A percentile compares a stretch with the other conserved stretches of the same genome.
phyloP scores from a whole-genome alignment of 2,329 filamentous ascomycete genomes.

The Myriosclerotinia curreyana region DNA sequence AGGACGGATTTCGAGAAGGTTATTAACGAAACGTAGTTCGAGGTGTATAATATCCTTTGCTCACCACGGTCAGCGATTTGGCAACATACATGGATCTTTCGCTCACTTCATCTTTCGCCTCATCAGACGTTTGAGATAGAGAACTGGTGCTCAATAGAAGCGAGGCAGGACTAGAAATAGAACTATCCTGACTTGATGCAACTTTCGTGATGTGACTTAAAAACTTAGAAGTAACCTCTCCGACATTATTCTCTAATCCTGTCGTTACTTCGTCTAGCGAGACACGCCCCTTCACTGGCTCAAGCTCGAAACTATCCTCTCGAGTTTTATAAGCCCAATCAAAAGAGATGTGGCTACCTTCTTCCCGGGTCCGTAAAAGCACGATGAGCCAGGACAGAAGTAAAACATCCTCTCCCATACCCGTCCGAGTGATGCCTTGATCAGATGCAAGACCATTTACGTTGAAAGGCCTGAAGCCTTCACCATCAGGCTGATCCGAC shows the following conservation, averaged over 20 bases:
- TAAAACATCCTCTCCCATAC: slow-evolving; percentile 44
- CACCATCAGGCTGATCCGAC: slow-evolving; percentile 19
- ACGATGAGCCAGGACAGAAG: slow-evolving; percentile 47
- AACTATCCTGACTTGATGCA: background rate
- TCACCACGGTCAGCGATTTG: slow-evolving; percentile 13
- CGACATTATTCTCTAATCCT: slow-evolving; percentile 39
- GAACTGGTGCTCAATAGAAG: slow-evolving; percentile 27
- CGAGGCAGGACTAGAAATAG: slow-evolving; percentile 17
- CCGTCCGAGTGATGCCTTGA: slow-evolving; percentile 35
- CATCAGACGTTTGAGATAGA: slow-evolving; percentile 20
- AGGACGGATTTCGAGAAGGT: slow-evolving; percentile 41
- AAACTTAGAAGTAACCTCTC: slow-evolving; percentile 36
- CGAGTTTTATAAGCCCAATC: slow-evolving; percentile 41
- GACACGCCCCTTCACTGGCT: slow-evolving; percentile 30
- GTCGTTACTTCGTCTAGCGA: slow-evolving; percentile 40
- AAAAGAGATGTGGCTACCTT: slow-evolving; percentile 38
- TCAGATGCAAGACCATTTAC: slow-evolving; percentile 36
- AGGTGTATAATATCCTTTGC: slow-evolving; percentile 10
- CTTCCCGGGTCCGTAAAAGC: slow-evolving; percentile 45
- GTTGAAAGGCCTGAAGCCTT: slow-evolving; percentile 35
- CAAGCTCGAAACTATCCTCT: slow-evolving; percentile 30
- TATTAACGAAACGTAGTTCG: slow-evolving; percentile 23
- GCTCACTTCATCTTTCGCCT: slow-evolving; percentile 34
- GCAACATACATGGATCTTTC: background rate
- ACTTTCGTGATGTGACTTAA: slow-evolving; percentile 31